Evolutionary conservation across 2,329 filamentous ascomycete species (phyloP).

Genomic region (Claviceps lovelessii): DNA sequence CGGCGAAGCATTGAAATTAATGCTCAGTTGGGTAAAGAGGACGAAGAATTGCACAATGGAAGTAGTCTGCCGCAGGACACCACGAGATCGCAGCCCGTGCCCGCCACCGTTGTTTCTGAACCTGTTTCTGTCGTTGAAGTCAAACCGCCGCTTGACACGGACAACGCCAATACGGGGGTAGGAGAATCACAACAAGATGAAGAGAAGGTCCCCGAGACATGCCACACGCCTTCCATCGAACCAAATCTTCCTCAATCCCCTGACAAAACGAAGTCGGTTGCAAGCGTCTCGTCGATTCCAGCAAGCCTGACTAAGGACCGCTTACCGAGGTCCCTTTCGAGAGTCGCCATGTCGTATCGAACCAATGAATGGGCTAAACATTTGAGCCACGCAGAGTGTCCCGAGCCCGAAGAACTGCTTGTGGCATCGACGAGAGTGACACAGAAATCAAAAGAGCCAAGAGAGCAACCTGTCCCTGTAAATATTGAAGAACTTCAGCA

Average conservation of each 20-base stretch:
- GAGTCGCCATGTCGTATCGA: slow-evolving; percentile 66
- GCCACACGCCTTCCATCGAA: slow-evolving; percentile 2
- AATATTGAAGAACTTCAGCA: slow-evolving; percentile 51
- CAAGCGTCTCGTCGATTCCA: slow-evolving; percentile 28
- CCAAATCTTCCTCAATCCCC: slow-evolving; percentile 10
- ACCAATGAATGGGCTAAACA: slow-evolving; percentile 97
- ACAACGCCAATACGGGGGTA: background rate
- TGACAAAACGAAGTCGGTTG: slow-evolving; percentile 25
- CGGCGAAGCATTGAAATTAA: slow-evolving; percentile 25
- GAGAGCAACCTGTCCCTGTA: slow-evolving; percentile 46
- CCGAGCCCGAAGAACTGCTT: slow-evolving; percentile 48
- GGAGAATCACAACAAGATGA: background rate
- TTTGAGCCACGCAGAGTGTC: slow-evolving; percentile 59
- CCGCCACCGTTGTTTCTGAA: background rate
- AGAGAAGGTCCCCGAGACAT: slow-evolving; percentile 2
- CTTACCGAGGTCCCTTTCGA: slow-evolving; percentile 58
- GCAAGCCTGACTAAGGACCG: slow-evolving; percentile 42
- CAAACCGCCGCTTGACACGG: background rate
- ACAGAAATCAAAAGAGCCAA: slow-evolving; percentile 4
- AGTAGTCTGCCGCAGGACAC: background rate
- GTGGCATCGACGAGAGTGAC: slow-evolving; percentile 18
- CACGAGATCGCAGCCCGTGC: background rate
- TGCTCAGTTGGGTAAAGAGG: slow-evolving; percentile 19
- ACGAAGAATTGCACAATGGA: background rate
- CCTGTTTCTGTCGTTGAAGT: background rate